A percentile compares a stretch with the other conserved stretches of the same genome.
Evolutionary conservation across 2,329 filamentous ascomycete genomes (phyloP).

Genomic region (Diaporthe ampelina): DNA sequence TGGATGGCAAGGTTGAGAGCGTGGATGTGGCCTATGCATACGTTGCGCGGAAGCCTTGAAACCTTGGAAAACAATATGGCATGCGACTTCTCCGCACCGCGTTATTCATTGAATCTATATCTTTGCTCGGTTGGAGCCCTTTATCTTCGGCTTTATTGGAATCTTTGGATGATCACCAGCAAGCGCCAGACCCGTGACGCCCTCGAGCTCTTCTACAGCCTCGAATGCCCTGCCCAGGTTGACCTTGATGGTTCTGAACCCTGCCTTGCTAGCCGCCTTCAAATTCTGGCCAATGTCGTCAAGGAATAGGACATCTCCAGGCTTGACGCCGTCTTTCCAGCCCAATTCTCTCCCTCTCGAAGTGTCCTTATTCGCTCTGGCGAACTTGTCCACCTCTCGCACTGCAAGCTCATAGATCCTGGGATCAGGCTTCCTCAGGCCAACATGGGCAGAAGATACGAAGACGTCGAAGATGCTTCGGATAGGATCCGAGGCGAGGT

Average conservation of each 20-base stretch:
- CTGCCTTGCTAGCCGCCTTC: slow-evolving; percentile 80
- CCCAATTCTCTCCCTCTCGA: slow-evolving; percentile 56
- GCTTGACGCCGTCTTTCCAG: slow-evolving; percentile 66
- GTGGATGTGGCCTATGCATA: slow-evolving; percentile 51
- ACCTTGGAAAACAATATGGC: neutral
- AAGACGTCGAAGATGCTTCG: slow-evolving; percentile 86
- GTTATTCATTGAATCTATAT: slow-evolving; percentile 51
- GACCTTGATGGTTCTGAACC: slow-evolving; percentile 89
- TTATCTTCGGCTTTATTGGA: slow-evolving; percentile 57
- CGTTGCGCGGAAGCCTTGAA: slow-evolving; percentile 44
- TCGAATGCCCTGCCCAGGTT: slow-evolving; percentile 81
- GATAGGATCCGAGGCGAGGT: slow-evolving; percentile 69
- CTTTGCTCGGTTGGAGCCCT: slow-evolving; percentile 54
- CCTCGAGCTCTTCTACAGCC: slow-evolving; percentile 86
- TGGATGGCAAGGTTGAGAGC: slow-evolving; percentile 48
- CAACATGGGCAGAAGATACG: slow-evolving; percentile 87
- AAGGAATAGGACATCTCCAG: slow-evolving; percentile 84
- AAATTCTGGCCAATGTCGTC: slow-evolving; percentile 97
- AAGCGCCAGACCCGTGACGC: slow-evolving; percentile 76
- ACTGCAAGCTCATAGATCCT: slow-evolving; percentile 84
- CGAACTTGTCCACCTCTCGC: slow-evolving; percentile 73
- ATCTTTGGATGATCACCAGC: slow-evolving; percentile 67
- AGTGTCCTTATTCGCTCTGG: slow-evolving; percentile 63
- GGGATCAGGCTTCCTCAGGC: slow-evolving; percentile 88
- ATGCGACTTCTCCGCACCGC: neutral